Percentiles rank a stretch among this genome's conserved stretches.
phyloP scores from a whole-genome alignment of 768 basidiomycete species.

The Amanita brunnescens region DNA sequence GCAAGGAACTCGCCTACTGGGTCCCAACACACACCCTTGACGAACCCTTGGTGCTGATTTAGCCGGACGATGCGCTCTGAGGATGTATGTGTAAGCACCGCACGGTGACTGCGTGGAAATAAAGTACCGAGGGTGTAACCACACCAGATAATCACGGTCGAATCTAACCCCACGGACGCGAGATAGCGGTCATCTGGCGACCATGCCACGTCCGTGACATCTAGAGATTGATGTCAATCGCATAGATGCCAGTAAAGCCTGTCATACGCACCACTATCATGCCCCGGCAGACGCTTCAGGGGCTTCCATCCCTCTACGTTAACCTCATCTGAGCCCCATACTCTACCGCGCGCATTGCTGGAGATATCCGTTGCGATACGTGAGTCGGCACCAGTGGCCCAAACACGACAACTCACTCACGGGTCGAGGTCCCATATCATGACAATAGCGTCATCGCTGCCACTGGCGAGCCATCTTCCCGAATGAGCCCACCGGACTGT shows the following conservation, averaged over 20 bases:
- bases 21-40: constrained; percentile 99
- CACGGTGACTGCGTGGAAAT: not conserved
- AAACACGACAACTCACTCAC: constrained; percentile 40
- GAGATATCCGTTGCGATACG: constrained; percentile 1
- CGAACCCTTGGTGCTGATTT: constrained; percentile 89
- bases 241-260: not conserved
- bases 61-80: constrained; percentile 78
- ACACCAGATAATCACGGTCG: constrained; percentile 88
- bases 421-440: constrained; percentile 98
- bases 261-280: constrained; percentile 72
- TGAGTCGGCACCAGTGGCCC: constrained; percentile 3
- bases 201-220: constrained; percentile 95
- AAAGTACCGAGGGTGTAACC: constrained; percentile 77
- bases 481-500: constrained; percentile 91
- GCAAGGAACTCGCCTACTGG: constrained; percentile 96
- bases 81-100: not conserved
- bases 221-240: constrained; percentile 29
- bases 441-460: constrained; percentile 91
- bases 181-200: constrained; percentile 86
- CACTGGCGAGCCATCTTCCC: constrained; percentile 90
- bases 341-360: constrained; percentile 74
- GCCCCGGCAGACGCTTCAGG: constrained; percentile 82
- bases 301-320: constrained; percentile 99
- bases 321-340: constrained; percentile 92
- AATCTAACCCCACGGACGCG: constrained; percentile 91